Base-by-base conservation (phyloP, 331 rosid genomes). In the Malus hybrid region DNA sequence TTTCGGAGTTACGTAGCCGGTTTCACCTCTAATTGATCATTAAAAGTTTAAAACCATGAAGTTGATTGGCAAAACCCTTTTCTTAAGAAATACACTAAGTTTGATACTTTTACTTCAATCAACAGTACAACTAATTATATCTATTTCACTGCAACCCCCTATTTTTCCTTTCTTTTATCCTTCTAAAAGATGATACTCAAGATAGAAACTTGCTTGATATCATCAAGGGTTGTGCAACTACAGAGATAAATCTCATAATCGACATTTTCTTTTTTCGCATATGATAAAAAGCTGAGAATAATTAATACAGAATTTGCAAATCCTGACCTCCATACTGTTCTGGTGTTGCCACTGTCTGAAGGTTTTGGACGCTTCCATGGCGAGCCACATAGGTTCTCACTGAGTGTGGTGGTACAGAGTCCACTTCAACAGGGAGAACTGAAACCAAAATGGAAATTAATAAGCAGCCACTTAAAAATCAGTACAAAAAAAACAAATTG, bases 371-470 rank as follows among this genome's bases (percentile, higher is more conserved):
- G 4, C 18, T 72, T 32, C 7, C 42, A 66, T 55, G 66, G 61
- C 29, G n/a, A 26, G 50, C 62, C 26, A 29, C 11, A 46, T 19
- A 9, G 20, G 42, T 13, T 68, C 75, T 76, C 48, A 76, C 68
- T 0, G 74, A 57, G 1, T 57, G 39, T 76, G 80, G 69, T 20
- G 68, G 62, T 26, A 11, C 33, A 28, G 26, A 18, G 74, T 62
- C 42, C 68, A 36, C 72, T 30, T 57, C 44, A 42, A 76, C n/a
- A 4, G 80, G 74, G 74, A 76, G 39, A 67, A 68, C 80, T 76
- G 71, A 68, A 33, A 57, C 44, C n/a, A 39, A 66, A 58, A 65
- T 3, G 6, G 46, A 33, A 67, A 34, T 36, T 53, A 15, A 39
- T 10, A 24, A 13, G 18, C 30, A 55, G 24, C 5, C 3, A 33